Evolutionary conservation across 75 land plant genomes (phyloP), one percentile per base, ranked within the genome.

Genomic region (Isoetes taiwanensis): DNA sequence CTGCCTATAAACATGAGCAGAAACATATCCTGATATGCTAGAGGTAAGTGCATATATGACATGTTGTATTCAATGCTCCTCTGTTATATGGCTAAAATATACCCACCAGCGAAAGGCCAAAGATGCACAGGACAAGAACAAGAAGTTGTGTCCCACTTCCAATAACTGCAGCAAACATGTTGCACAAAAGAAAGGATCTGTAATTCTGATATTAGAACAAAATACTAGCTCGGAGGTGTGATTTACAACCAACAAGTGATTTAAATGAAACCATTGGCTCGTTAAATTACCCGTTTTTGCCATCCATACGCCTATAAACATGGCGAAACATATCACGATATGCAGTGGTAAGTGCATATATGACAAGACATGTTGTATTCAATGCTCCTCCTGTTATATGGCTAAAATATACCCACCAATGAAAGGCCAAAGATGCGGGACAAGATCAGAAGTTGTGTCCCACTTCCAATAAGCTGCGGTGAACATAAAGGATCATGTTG

Each of bases 81-180:
- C 78, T 66, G 41, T 77, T 84, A 63, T 84, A 84, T 1, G 88
- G 88, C 57, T 77, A 80, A 43, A 84, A 68, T 19, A 80, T 69
- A 3, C 84, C 84, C 17, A 80, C 57, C 39, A 72, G 59, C 33
- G 80, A 68, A 24, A 84, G 70, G 42, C 74, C 29, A 41, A 84
- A 84, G 54, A 84, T 61, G 46, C n/a, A n/a, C n/a, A n/a, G n/a
- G n/a, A n/a, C n/a, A n/a, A 83, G 70, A 19, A 76, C 58, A 29
- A 83, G 63, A 6, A 83, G 75, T 55, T 83, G 87, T 29, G 87
- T 80, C 31, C 87, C 87, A 56, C 75, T 77, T 40, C 87, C 87
- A 65, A 83, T 65, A 16, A 75, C 73, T 28, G 87, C 78, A 54
- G 80, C 39, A 68, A 83, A 77, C 41, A 83, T 34, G 41, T 63